Evolutionary conservation across 441 rosid genomes (phyloP).

Genomic region (Gossypium gossypioides): DNA sequence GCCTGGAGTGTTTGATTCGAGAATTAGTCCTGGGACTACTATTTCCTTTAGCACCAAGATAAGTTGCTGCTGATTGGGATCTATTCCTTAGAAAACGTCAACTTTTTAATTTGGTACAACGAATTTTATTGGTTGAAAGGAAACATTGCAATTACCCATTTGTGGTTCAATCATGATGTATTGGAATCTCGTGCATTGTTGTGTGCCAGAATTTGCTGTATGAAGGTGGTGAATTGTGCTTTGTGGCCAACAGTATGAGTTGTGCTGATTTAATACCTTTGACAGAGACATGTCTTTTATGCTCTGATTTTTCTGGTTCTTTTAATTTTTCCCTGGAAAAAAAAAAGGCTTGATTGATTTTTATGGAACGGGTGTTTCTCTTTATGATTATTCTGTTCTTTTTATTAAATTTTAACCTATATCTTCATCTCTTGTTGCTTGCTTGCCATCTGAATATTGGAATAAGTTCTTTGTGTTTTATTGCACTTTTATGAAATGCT

Average conservation of each 20-base stretch:
- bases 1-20: slow-evolving; percentile 16
- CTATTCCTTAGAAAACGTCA: slow-evolving; percentile 26
- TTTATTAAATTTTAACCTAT: not conserved
- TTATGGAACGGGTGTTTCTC: slow-evolving; percentile 23
- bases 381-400: slow-evolving; percentile 19
- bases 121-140: slow-evolving; percentile 8
- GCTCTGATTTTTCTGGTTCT: slow-evolving; percentile 21
- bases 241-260: slow-evolving; percentile 38
- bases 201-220: slow-evolving; percentile 29
- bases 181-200: slow-evolving; percentile 37
- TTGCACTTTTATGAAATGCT: slow-evolving; percentile 38
- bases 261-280: slow-evolving; percentile 41
- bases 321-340: not conserved
- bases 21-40: slow-evolving; percentile 17
- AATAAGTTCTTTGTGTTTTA: slow-evolving; percentile 50
- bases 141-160: slow-evolving; percentile 7
- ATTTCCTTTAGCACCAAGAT: slow-evolving; percentile 22
- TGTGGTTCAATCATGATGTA: slow-evolving; percentile 18
- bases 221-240: slow-evolving; percentile 40
- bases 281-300: slow-evolving; percentile 37
- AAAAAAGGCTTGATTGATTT: slow-evolving; percentile 26
- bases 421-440: not conserved
- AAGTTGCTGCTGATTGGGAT: slow-evolving; percentile 33
- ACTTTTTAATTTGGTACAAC: not conserved
- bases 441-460: slow-evolving; percentile 31